Evolutionary conservation across 805 yeast genomes (phyloP).

Genomic region (Scheffersomyces coipomensis): DNA sequence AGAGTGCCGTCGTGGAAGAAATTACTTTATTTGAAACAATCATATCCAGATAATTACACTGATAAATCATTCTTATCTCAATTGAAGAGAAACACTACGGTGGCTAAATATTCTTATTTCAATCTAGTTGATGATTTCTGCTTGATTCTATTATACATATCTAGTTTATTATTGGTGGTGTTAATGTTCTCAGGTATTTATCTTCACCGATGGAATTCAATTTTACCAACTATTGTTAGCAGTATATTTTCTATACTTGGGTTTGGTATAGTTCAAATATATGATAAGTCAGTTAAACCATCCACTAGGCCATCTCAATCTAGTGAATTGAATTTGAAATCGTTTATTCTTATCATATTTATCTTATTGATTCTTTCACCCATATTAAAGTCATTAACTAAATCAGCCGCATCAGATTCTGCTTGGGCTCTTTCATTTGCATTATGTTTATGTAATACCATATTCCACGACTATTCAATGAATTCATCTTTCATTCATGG

Average conservation of each 20-base stretch:
- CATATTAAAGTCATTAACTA: constrained; percentile 81
- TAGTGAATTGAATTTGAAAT: constrained; percentile 42
- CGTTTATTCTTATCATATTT: constrained; percentile 66
- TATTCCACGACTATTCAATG: constrained; percentile 66
- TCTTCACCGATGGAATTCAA: constrained; percentile 48
- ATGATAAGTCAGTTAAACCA: constrained; percentile 2
- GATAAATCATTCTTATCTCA: constrained; percentile 80
- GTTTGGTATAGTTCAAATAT: constrained; percentile 20
- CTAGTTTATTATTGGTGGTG: constrained; percentile 61
- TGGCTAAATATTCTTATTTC: constrained; percentile 60
- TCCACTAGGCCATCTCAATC: constrained; percentile 5
- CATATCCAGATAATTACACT: constrained; percentile 89
- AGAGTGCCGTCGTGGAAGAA: constrained; percentile 65
- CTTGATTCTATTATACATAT: constrained; percentile 62
- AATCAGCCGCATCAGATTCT: constrained; percentile 88
- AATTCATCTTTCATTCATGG: constrained; percentile 28
- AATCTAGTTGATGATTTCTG: constrained; percentile 71
- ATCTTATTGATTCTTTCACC: constrained; percentile 82
- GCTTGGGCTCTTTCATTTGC: constrained; percentile 91
- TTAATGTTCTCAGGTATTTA: constrained; percentile 68
- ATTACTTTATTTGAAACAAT: constrained; percentile 79
- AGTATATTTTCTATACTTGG: constrained; percentile 30
- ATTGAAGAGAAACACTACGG: constrained; percentile 73
- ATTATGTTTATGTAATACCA: constrained; percentile 66
- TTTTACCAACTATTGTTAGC: constrained; percentile 33